Evolutionary conservation across 495 filamentous ascomycete genomes (phyloP).

Genomic region (Lepraria neglecta): DNA sequence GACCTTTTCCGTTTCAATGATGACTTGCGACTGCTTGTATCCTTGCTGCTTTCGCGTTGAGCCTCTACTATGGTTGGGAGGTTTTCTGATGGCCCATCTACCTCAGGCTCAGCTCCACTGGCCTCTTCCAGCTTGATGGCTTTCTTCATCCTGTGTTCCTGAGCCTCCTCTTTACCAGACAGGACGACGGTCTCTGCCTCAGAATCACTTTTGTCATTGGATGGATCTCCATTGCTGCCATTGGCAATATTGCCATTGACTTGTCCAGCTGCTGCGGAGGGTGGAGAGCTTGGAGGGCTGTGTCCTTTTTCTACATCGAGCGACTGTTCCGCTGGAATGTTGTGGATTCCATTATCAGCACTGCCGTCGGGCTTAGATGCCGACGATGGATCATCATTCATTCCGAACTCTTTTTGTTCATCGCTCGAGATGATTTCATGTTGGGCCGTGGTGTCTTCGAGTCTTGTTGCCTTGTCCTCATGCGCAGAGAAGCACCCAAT

Average conservation of each 20-base stretch:
- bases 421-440: constrained; percentile 18
- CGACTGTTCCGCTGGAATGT: constrained; percentile 3
- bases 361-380: constrained; percentile 13
- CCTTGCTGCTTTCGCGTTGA: constrained; percentile 22
- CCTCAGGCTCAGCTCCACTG: constrained; percentile 32
- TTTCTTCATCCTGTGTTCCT: constrained; percentile 62
- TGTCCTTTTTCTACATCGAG: constrained; percentile 6
- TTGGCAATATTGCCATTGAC: constrained; percentile 6
- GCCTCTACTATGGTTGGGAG: constrained; percentile 26
- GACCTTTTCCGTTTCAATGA: constrained; percentile 27
- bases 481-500: constrained; percentile 20
- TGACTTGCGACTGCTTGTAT: constrained; percentile 3
- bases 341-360: neutral
- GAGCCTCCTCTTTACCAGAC: constrained; percentile 63
- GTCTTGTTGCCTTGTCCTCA: constrained; percentile 18
- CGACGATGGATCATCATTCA: constrained; percentile 18
- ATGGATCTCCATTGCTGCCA: constrained; percentile 13
- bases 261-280: constrained; percentile 5
- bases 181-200: constrained; percentile 79
- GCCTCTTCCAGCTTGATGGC: constrained; percentile 64
- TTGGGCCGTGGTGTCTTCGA: constrained; percentile 20
- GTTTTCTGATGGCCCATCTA: constrained; percentile 29
- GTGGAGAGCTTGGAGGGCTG: neutral
- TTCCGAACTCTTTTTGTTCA: constrained; percentile 13
- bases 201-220: constrained; percentile 53